Evolutionary conservation across 2,329 filamentous ascomycete genomes (phyloP).

Genomic region (Fusarium pseudonygamai): DNA sequence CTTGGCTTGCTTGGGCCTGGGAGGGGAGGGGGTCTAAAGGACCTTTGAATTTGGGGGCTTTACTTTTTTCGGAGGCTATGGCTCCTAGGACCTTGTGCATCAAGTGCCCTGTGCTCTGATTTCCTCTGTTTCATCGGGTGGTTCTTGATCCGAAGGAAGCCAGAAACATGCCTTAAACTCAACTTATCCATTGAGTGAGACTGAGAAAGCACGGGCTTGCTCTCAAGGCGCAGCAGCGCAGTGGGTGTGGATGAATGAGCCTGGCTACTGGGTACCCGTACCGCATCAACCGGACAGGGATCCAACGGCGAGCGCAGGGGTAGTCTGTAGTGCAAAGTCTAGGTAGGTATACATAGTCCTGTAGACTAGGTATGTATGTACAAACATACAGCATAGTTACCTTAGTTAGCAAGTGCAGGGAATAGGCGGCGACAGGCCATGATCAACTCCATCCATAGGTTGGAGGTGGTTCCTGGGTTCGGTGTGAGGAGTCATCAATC

Average conservation of each 20-base stretch:
- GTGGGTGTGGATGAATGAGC: constrained; percentile 35
- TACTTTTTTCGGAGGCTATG: constrained; percentile 26
- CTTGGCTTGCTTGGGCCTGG: constrained; percentile 39
- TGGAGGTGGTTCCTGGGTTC: constrained; percentile 34
- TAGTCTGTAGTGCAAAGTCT: neutral
- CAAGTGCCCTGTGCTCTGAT: constrained; percentile 32
- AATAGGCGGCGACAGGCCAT: constrained; percentile 12
- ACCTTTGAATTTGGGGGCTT: constrained; percentile 36
- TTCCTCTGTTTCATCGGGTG: constrained; percentile 24
- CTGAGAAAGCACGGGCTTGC: constrained; percentile 23
- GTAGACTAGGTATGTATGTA: constrained; percentile 4
- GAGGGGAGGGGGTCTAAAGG: constrained; percentile 19
- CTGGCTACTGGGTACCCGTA: constrained; percentile 31
- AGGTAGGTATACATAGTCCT: neutral
- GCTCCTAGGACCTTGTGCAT: constrained; percentile 28
- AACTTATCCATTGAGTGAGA: constrained; percentile 34
- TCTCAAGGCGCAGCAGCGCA: constrained; percentile 44
- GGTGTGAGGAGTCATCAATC: constrained; percentile 44
- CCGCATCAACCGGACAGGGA: constrained; percentile 24
- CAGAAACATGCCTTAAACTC: neutral
- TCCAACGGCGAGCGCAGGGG: constrained; percentile 4
- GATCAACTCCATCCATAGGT: constrained; percentile 12
- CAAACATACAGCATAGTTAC: neutral
- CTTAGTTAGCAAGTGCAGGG: neutral
- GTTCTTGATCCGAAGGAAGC: constrained; percentile 23